Evolutionary conservation across 371 early-diverging fungal genomes (phyloP).

Genomic region (Rhizopus delemar): DNA sequence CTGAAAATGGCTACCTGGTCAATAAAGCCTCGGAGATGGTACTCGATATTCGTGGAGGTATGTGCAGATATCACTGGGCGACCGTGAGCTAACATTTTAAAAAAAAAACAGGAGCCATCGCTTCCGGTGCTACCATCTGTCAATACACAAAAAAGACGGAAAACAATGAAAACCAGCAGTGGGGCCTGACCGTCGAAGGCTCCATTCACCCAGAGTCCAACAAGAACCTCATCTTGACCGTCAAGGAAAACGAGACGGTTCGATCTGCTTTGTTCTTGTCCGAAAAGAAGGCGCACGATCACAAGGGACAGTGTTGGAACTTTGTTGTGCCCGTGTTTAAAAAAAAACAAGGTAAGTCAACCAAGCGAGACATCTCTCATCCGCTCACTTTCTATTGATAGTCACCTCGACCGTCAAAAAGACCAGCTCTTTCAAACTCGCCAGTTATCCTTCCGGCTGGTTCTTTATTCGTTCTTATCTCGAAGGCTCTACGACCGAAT

Average conservation of each 20-base stretch:
- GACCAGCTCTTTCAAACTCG: slow-evolving; percentile 32
- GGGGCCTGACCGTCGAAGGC: slow-evolving; percentile 44
- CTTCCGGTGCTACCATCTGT: slow-evolving; percentile 35
- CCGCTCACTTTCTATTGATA: slow-evolving; percentile 6
- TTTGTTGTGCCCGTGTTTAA: slow-evolving; percentile 53
- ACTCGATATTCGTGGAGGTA: slow-evolving; percentile 62
- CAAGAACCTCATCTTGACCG: slow-evolving; percentile 32
- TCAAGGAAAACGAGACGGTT: slow-evolving; percentile 29
- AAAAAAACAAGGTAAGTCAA: slow-evolving; percentile 38
- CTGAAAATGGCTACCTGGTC: slow-evolving; percentile 54
- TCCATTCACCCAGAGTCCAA: slow-evolving; percentile 31
- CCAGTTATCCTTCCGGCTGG: slow-evolving; percentile 46
- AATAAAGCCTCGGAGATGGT: slow-evolving; percentile 61
- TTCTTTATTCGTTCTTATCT: slow-evolving; percentile 43
- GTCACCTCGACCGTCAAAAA: slow-evolving; percentile 28
- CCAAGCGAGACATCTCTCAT: background rate
- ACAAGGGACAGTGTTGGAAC: slow-evolving; percentile 52
- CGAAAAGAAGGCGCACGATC: slow-evolving; percentile 25
- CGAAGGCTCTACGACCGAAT: slow-evolving; percentile 35
- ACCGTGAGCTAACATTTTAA: too few relatives aligned
- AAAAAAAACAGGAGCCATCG: too few relatives aligned
- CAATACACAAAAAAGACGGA: slow-evolving; percentile 43
- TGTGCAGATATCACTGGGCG: too few relatives aligned
- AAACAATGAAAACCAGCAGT: slow-evolving; percentile 40
- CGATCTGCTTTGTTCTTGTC: slow-evolving; percentile 28